These are phyloP conservation scores for Sporothrix brasiliensis DNA, from an alignment of 2,329 filamentous ascomycete species.

Conservation along the genomic window DNA sequence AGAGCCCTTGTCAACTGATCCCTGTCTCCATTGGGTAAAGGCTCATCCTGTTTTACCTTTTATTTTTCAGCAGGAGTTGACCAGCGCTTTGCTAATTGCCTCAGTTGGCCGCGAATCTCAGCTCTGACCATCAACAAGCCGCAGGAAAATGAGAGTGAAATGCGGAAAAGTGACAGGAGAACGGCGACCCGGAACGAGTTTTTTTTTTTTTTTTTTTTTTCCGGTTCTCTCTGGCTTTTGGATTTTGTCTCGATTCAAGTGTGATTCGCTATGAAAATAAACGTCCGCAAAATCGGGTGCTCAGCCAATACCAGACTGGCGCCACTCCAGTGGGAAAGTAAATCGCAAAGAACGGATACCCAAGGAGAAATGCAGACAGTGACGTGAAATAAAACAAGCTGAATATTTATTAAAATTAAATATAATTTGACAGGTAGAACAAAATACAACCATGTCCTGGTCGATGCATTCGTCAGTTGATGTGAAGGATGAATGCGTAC, in stretches of 20 bases:
- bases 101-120: constrained; percentile 17
- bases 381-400: not conserved
- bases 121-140: constrained; percentile 21
- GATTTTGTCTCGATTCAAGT: not conserved
- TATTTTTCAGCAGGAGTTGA: constrained; percentile 32
- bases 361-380: too few relatives aligned
- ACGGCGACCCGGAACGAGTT: not conserved
- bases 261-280: too few relatives aligned
- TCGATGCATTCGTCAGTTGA: too few relatives aligned
- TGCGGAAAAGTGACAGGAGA: not conserved
- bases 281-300: too few relatives aligned
- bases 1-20: not conserved
- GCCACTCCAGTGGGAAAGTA: too few relatives aligned
- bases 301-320: too few relatives aligned
- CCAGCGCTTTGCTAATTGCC: constrained; percentile 28
- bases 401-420: too few relatives aligned
- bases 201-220: constrained; percentile 1
- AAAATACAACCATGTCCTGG: not conserved
- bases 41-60: not conserved
- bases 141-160: not conserved
- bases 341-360: too few relatives aligned
- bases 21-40: not conserved
- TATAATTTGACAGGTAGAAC: not conserved
- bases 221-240: not conserved
- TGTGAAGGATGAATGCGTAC: not conserved